Percentiles rank a stretch among this genome's conserved stretches.
phyloP scores from a whole-genome alignment of 1,284 basidiomycete species.

The Vanrija sp. region DNA sequence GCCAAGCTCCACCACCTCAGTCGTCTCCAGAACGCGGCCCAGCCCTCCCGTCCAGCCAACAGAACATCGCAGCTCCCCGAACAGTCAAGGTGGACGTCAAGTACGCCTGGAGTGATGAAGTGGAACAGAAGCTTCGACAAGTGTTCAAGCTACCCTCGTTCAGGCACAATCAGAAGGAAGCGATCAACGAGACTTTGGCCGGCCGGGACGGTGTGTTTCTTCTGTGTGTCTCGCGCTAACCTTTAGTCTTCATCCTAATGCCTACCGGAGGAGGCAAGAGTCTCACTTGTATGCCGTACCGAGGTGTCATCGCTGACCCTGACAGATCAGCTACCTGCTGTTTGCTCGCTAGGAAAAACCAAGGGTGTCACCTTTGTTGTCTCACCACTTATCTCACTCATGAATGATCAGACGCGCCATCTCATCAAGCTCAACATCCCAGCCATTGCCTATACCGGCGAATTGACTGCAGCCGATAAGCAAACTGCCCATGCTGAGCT shows the following conservation, averaged over 20 bases:
- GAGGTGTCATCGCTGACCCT: not conserved
- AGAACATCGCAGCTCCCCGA: not conserved
- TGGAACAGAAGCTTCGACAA: slow-evolving; percentile 59
- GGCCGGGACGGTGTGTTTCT: slow-evolving; percentile 60
- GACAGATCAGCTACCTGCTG: slow-evolving; percentile 70
- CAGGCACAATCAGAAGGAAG: slow-evolving; percentile 80
- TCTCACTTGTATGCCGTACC: slow-evolving; percentile 59
- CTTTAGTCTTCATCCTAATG: slow-evolving; percentile 84
- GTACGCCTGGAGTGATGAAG: slow-evolving; percentile 57
- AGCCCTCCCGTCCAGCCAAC: no score
- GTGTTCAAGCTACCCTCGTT: slow-evolving; percentile 70
- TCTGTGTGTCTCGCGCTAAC: not conserved
- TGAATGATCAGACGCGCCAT: slow-evolving; percentile 80
- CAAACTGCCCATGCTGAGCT: slow-evolving; percentile 53
- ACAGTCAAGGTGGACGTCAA: slow-evolving; percentile 26
- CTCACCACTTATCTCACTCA: slow-evolving; percentile 83
- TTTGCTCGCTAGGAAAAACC: slow-evolving; percentile 68
- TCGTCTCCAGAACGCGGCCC: not conserved
- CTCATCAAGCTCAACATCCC: slow-evolving; percentile 66
- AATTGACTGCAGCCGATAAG: slow-evolving; percentile 51
- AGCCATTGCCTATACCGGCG: slow-evolving; percentile 68
- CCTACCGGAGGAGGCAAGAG: slow-evolving; percentile 96
- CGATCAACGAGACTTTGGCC: slow-evolving; percentile 70
- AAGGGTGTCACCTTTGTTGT: slow-evolving; percentile 85
- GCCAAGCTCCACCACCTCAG: slow-evolving; percentile 2